Conservation (phyloP, 441 rosid species). For the Mallotus japonicus region DNA sequence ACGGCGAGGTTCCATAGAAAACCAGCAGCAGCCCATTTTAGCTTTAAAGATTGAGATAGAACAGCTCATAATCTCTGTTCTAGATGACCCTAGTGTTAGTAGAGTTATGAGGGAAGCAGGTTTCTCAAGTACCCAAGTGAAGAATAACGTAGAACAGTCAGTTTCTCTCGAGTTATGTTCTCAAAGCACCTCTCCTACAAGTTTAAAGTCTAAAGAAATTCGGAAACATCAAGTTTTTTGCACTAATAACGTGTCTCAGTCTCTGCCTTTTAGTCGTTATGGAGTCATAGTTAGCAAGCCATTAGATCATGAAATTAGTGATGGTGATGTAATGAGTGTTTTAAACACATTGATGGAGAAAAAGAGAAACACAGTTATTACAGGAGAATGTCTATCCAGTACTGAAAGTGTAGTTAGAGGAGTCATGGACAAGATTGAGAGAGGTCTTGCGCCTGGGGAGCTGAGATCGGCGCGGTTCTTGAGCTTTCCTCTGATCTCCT, state of each 20-base stretch:
- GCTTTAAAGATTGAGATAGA: constrained; percentile 69
- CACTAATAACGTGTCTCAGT: constrained; percentile 24
- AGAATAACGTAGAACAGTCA: constrained; percentile 52
- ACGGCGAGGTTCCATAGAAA: constrained; percentile 66
- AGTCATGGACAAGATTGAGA: constrained; percentile 50
- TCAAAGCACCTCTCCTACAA: constrained; percentile 22
- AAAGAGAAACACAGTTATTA: constrained; percentile 49
- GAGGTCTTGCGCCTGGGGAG: constrained; percentile 43
- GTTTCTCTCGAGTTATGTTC: constrained; percentile 48
- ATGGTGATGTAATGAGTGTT: constrained; percentile 44
- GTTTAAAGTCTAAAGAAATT: constrained; percentile 31
- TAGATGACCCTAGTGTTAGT: constrained; percentile 76
- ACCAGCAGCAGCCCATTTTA: constrained; percentile 73
- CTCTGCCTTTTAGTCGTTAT: constrained; percentile 28
- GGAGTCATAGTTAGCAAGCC: constrained; percentile 30
- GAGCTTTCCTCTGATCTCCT: constrained; percentile 50
- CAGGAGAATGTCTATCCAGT: constrained; percentile 45
- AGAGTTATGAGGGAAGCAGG: constrained; percentile 86
- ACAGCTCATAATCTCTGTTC: constrained; percentile 57
- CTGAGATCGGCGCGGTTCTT: constrained; percentile 45
- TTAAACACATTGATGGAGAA: constrained; percentile 39
- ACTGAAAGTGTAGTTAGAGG: constrained; percentile 50
- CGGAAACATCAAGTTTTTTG: constrained; percentile 30
- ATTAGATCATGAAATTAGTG: constrained; percentile 25
- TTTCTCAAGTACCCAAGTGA: constrained; percentile 64